Evolutionary conservation across 164 flowering plant species (phyloP).

Genomic region (Paratinospora sagittata): DNA sequence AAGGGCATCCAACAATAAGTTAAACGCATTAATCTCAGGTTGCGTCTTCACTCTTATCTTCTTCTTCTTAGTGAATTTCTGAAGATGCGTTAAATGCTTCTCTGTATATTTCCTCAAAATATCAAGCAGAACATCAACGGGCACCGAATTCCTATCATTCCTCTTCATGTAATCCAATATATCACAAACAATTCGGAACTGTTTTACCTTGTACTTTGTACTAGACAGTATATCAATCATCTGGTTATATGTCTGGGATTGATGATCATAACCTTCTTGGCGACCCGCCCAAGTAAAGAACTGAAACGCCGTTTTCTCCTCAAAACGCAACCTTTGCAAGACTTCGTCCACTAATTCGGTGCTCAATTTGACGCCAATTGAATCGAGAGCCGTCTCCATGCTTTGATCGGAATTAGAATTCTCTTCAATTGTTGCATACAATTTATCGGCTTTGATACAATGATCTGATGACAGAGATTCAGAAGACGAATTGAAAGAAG

Average conservation of each 20-base stretch:
- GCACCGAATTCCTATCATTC: conserved; percentile 50
- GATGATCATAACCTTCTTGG: conserved; percentile 61
- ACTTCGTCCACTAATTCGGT: conserved; percentile 50
- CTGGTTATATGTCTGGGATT: conserved; percentile 44
- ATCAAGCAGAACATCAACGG: conserved; percentile 55
- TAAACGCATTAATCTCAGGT: conserved; percentile 81
- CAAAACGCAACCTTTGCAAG: conserved; percentile 49
- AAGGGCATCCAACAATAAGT: conserved; percentile 73
- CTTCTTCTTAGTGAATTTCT: conserved; percentile 73
- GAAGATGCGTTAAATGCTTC: conserved; percentile 57
- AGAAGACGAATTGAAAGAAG: conserved; percentile 1
- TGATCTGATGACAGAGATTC: conserved; percentile 2
- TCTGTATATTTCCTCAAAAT: conserved; percentile 66
- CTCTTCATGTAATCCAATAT: conserved; percentile 93
- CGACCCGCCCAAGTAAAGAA: conserved; percentile 83
- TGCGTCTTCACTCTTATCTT: conserved; percentile 72
- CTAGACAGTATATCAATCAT: conserved; percentile 83
- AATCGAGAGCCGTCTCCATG: conserved; percentile 64
- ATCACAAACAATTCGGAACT: conserved; percentile 76
- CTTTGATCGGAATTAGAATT: conserved; percentile 27
- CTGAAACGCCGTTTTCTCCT: conserved; percentile 78
- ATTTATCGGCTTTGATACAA: conserved; percentile 27
- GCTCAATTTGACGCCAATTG: conserved; percentile 34
- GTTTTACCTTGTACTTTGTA: conserved; percentile 71
- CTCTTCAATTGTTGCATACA: conserved; percentile 38